Evolutionary conservation across 2,329 filamentous ascomycete species (phyloP), one percentile per base, ranked within the genome.

Genomic region (Emmonsiellopsis sp.): DNA sequence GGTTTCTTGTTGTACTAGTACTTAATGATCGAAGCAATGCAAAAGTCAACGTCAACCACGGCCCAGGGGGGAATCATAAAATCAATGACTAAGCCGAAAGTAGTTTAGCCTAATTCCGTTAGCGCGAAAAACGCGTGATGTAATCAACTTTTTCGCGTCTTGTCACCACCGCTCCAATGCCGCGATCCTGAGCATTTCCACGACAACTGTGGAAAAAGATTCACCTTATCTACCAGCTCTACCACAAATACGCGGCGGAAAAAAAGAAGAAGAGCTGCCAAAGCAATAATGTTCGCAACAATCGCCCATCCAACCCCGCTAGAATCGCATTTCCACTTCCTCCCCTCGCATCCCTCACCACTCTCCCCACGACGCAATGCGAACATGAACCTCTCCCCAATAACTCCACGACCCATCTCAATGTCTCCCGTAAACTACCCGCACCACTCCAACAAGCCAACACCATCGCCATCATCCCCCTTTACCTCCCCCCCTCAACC

Each of bases 211-310:
- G 20, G 20, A 26, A 26, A 26, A n/a, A n/a, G n/a, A 26, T 26
- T 5, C 20, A 26, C 20, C 20, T 4, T 26, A 26, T 26, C 20
- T 5, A 26, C 20, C 20, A 26, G 5, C 3, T 5, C 20, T 26
- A 26, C 20, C 20, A 26, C 20, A 26, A 26, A 26, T 26, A 26
- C 20, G 5, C 20, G 20, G 20, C 3, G 20, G 20, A 5, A 26
- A 26, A 5, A 26, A 26, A 26, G 3, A 26, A 26, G 3, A 5
- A 26, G 20, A 26, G 20, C 5, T 26, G 20, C 20, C 20, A n/a
- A 15, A 50, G 46, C 16, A 52, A 61, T 49, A 47, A 68, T 69
- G 66, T 68, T 67, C 58, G 63, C 64, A 42, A 54, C 65, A 57
- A 60, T 63, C 16, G 50, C 34, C 15, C 55, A 53, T 34, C 43